Evolutionary conservation across 1,139 yeast genomes (phyloP), one percentile per base, ranked within the genome.

Genomic region (Debaryomyces udenii): DNA sequence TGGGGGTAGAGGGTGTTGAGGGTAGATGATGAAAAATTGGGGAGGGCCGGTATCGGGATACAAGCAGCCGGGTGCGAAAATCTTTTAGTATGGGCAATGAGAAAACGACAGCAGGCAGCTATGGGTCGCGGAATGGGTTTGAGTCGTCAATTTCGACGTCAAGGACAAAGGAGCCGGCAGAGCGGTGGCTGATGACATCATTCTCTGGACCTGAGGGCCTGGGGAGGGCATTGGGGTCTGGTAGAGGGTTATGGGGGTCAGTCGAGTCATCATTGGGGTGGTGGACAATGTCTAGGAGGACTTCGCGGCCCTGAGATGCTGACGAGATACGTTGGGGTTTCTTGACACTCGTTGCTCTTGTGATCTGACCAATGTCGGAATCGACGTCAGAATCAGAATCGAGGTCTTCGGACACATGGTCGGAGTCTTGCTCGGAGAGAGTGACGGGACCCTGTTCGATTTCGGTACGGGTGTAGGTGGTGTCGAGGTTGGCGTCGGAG

Each of bases 311-410:
- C 16, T 40, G 53, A 9, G 38, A 33, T n/a, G 16, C 9, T n/a
- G 22, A 30, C 22, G 24, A 26, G 29, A 31, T 32, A 35, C 27
- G 22, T 16, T 27, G 27, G 27, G 49, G 50, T 23, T 61, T 46
- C 24, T 69, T 53, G 5, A 70, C 56, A 41, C 75, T 68, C 9
- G 76, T 69, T 37, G 77, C 77, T 9, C 78, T 59, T 32, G 66
- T 64, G 39, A 73, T 73, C 47, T 72, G 75, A 6, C 77, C 78
- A 35, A 73, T 69, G 48, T 73, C 78, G 7, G 73, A 66, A 53
- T 73, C 78, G 28, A 72, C 75, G 47, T 73, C 78, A 15, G 71
- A 64, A 48, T 71, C 78, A 32, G 54, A 56, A 24, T 55, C 56
- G 10, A 54, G 60, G 4, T 59, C 61, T 35, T 47, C 46, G 31